phyloP scores from a whole-genome alignment of 148 eudicot species.

The Bassia scoparia region DNA sequence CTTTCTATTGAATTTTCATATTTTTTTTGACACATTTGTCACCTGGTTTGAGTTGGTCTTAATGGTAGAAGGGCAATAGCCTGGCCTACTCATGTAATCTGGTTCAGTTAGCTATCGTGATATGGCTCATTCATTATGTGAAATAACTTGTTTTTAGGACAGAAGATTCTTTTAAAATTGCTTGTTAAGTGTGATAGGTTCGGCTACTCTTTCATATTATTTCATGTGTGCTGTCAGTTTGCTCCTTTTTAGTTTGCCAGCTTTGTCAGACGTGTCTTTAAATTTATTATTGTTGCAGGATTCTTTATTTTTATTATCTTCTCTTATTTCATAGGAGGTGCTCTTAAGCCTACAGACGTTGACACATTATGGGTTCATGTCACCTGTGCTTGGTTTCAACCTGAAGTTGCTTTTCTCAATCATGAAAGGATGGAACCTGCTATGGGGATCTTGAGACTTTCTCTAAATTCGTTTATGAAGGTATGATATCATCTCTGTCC shows the following conservation, averaged over 20 bases:
- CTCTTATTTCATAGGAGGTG: constrained; percentile 63
- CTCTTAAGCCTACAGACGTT: constrained; percentile 90
- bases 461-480: constrained; percentile 60
- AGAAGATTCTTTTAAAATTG: not conserved
- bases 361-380: constrained; percentile 92
- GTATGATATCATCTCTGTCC: constrained; percentile 26
- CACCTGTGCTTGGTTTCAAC: constrained; percentile 95
- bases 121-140: not conserved
- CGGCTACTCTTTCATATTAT: not conserved
- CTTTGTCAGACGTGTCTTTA: constrained; percentile 8
- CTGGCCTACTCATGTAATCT: not conserved
- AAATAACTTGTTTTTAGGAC: not conserved
- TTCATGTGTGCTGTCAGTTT: not conserved
- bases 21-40: not conserved
- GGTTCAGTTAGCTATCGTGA: not conserved
- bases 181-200: not conserved
- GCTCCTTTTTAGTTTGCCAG: not conserved
- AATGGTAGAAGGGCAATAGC: not conserved
- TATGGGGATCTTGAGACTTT: constrained; percentile 64
- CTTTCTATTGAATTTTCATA: not conserved
- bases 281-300: constrained; percentile 5
- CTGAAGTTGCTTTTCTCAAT: constrained; percentile 79
- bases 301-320: not conserved
- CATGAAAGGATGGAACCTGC: constrained; percentile 92
- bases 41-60: not conserved